Evolutionary conservation across 306 rosid species (phyloP), one percentile per base, ranked within the genome.

Genomic region (Vigna radiata): DNA sequence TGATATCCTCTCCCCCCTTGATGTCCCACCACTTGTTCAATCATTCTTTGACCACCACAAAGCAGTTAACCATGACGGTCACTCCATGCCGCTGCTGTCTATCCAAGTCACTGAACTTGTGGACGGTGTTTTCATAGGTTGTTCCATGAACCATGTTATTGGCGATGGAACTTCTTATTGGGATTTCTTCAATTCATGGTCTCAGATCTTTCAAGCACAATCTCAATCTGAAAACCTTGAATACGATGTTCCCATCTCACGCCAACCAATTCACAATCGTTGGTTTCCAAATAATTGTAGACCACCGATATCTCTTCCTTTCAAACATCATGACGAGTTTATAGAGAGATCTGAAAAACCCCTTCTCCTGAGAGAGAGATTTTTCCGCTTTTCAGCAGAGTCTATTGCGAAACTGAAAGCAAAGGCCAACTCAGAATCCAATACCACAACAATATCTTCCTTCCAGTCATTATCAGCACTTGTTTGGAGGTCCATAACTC

Each of bases 111-210:
- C 93, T 0, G 89, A 91, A 31, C 41, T 89, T 0, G 9, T 60
- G 0, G 93, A 89, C 33, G 95, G 86, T 12, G 75, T 89, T 48
- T 88, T 41, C 46, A 41, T 91, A 1, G 97, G 92, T 0, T 85
- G 85, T 39, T 89, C 93, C 58, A 50, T 85, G 68, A 88, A 86
- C 68, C 95, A 89, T 12, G 0, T 0, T 23, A 3, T 91, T 1
- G 89, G 13, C 1, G 89, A 91, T 50, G 92, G 91, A n/a, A 87
- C 87, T 6, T 77, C 88, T 3, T 87, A 54, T 67, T 91, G 90
- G 97, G 71, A 68, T 54, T 88, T 89, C 88, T 80, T 85, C 62
- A 91, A 85, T 11, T 7, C 75, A 6, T 83, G 84, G 89, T 89
- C 94, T 17, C 81, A 91, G 37, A 85, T 91, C 19, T 88, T 91